Percentiles rank a stretch among this genome's conserved stretches.
phyloP scores from a whole-genome alignment of 441 rosid genomes.

The Eutrema salsugineum region DNA sequence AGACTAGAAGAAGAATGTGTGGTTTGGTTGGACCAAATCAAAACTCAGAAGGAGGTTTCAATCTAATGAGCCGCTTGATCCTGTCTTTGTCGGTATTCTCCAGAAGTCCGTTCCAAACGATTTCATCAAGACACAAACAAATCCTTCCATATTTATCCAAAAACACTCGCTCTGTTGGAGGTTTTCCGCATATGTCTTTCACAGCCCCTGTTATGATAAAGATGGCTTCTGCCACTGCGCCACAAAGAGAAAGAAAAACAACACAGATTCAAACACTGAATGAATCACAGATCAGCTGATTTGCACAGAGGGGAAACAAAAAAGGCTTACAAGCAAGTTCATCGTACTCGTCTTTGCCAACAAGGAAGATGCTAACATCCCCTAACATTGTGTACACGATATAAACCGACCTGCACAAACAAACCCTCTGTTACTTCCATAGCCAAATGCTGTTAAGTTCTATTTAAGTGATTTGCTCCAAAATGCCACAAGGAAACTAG shows the following conservation, averaged over 20 bases:
- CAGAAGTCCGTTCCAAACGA: conserved; percentile 85
- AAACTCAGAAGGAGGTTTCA: conserved; percentile 76
- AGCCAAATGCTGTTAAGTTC: neutral
- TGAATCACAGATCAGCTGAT: conserved; percentile 6
- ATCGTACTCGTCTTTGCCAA: conserved; percentile 96
- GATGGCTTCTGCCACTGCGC: conserved; percentile 80
- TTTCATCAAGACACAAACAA: conserved; percentile 86
- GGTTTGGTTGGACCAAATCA: conserved; percentile 26
- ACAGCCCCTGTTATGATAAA: conserved; percentile 79
- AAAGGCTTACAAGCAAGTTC: conserved; percentile 87
- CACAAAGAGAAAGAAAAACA: neutral
- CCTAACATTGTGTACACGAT: conserved; percentile 91
- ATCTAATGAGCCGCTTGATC: conserved; percentile 61
- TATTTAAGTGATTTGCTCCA: neutral
- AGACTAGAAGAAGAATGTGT: neutral
- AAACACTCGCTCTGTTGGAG: conserved; percentile 88
- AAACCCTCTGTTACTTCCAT: neutral
- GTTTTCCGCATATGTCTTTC: conserved; percentile 89
- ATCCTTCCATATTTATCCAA: conserved; percentile 91
- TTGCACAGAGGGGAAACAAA: neutral
- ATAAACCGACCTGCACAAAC: conserved; percentile 70
- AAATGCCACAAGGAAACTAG: neutral
- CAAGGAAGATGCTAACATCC: conserved; percentile 83
- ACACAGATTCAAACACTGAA: neutral
- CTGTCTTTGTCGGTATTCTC: conserved; percentile 83